Base-by-base conservation (phyloP, 2,329 filamentous ascomycete genomes). In the Pseudocercospora fijiensis region DNA sequence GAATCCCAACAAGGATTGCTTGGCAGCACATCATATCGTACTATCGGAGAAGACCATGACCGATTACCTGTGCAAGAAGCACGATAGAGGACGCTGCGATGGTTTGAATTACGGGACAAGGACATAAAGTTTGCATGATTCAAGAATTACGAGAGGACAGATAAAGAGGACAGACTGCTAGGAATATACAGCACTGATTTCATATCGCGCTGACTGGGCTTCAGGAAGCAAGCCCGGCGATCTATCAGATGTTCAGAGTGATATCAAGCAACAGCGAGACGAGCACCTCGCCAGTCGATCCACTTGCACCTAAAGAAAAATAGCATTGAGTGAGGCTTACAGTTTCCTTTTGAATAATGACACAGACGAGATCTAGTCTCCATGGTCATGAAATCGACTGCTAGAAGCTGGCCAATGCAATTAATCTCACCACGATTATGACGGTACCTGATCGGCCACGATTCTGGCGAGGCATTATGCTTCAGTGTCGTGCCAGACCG, bases 1-100 rank as follows among this genome's bases (percentile, higher is more conserved):
- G 72, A 73, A 58, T 65, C 65, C 5, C 67, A 71, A 51, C 61
- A 65, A 24, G 70, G 67, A 1, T 53, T 73, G 9, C 61, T 69
- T 26, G 59, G 45, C 20, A 60, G 66, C 6, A 41, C 64, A 33
- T 30, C 26, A 10, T 67, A 72, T n/a, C 62, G 56, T 37, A 56
- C 67, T 18, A 61, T 26, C 33, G 63, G 58, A 16, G 65, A 69
- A 52, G 61, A 70, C 30, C 58, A 67, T 22, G 67, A 71, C 30
- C 56, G 65, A 53, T 53, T 53, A 28, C 26, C 49, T 1, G 24
- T 53, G 24, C 49, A 53, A 18, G 49, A 53, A 28, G 49, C 28
- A 9, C 49, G 28, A n/a, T n/a, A 18, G 16, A 26, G 49, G 26
- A 53, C 49, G 16, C 16, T 53, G 45, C 20, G 45, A 20, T 49